Percentiles rank a stretch among this genome's conserved stretches.
These are phyloP conservation scores for Plasmodium knowlesi DNA, from an alignment of 169 alveolate species.

Conservation along the genomic window DNA sequence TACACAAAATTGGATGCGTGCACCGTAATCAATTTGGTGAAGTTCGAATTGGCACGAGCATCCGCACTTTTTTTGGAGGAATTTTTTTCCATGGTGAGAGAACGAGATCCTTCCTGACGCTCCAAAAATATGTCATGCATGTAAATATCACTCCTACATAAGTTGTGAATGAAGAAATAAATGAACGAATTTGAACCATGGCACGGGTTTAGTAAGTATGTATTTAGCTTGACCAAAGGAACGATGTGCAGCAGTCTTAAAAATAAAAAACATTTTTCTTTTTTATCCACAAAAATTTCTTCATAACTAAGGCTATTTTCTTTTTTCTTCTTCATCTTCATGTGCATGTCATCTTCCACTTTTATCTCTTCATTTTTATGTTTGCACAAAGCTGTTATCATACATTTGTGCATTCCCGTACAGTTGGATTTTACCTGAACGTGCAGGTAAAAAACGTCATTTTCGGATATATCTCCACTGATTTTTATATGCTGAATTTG, in stretches of 20 bases:
- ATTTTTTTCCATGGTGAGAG: neutral
- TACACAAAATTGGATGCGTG: conserved; percentile 20
- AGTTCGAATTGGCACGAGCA: neutral
- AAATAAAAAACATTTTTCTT: conserved; percentile 38
- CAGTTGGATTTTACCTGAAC: conserved; percentile 23
- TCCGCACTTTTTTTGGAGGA: neutral
- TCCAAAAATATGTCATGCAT: conserved; percentile 12
- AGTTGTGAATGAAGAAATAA: conserved; percentile 30
- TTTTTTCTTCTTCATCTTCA: neutral
- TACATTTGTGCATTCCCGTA: conserved; percentile 42
- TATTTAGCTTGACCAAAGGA: conserved; percentile 40
- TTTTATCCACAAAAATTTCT: conserved; percentile 22
- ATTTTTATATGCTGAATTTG: conserved; percentile 48
- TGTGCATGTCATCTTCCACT: neutral
- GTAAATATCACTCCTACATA: conserved; percentile 43
- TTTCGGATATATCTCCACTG: conserved; percentile 10
- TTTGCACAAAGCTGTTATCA: conserved; percentile 45
- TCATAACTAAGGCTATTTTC: neutral
- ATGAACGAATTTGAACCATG: conserved; percentile 8
- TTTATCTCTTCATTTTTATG: neutral
- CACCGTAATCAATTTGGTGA: conserved; percentile 11
- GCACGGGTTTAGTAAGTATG: neutral
- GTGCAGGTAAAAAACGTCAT: conserved; percentile 27
- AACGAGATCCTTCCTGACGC: neutral
- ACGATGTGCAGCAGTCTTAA: conserved; percentile 24